These are phyloP conservation scores for Daldinia childiae DNA, from an alignment of 495 filamentous ascomycete species.

Conservation along the genomic window DNA sequence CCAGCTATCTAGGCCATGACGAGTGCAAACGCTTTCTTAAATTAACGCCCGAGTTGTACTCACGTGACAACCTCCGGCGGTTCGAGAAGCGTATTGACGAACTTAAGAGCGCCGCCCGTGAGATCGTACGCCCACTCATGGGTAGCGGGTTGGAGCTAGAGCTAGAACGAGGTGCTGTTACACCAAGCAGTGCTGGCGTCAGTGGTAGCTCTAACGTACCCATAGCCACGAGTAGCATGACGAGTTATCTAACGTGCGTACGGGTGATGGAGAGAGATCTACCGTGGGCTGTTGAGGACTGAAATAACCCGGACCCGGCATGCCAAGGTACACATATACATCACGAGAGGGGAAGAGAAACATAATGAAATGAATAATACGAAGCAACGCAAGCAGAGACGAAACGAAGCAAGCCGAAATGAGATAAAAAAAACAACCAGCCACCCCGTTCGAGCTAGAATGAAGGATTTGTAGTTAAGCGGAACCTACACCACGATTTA, in stretches of 20 bases:
- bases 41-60: constrained; percentile 72
- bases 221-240: constrained; percentile 44
- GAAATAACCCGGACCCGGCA: not conserved
- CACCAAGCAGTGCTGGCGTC: constrained; percentile 47
- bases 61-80: constrained; percentile 76
- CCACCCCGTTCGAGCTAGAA: constrained; percentile 9
- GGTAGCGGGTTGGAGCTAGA: constrained; percentile 83
- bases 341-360: constrained; percentile 4
- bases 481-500: not conserved
- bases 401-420: constrained; percentile 17
- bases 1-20: constrained; percentile 79
- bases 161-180: constrained; percentile 44
- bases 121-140: constrained; percentile 87
- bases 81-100: constrained; percentile 90
- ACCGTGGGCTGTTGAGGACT: constrained; percentile 68
- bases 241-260: constrained; percentile 84
- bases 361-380: constrained; percentile 14
- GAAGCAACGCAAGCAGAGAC: constrained; percentile 11
- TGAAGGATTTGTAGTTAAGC: constrained; percentile 4
- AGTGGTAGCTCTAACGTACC: constrained; percentile 37
- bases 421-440: constrained; percentile 7
- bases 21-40: constrained; percentile 90
- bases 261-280: constrained; percentile 78
- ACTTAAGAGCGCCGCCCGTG: constrained; percentile 80
- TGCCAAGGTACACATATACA: not conserved